Evolutionary conservation across 148 eudicot genomes (phyloP).

Genomic region (Chenopodium suecicum): DNA sequence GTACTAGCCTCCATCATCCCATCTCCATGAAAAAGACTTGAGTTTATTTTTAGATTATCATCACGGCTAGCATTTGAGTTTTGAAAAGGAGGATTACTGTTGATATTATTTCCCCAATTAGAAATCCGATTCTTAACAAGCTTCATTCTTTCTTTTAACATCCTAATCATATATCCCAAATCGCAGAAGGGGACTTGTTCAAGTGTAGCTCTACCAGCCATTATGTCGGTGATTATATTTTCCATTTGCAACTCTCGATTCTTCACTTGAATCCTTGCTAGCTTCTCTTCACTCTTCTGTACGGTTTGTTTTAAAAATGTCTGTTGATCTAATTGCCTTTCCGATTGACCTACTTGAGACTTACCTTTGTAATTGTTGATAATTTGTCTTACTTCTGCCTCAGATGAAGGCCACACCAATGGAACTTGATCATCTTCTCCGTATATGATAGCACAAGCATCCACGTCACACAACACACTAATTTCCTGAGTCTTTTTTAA

Average conservation of each 20-base stretch:
- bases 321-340: not conserved
- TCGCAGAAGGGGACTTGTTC: not conserved
- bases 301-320: not conserved
- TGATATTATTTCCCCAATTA: not conserved
- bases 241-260: constrained; percentile 16
- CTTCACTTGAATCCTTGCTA: not conserved
- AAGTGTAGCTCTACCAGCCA: not conserved
- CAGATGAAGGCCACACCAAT: not conserved
- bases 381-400: not conserved
- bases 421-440: not conserved
- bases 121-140: not conserved
- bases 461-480: not conserved
- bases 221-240: not conserved
- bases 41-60: not conserved
- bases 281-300: not conserved
- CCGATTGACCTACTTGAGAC: not conserved
- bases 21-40: no score
- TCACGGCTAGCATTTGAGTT: not conserved
- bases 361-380: not conserved
- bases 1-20: no score
- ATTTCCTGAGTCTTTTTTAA: no score
- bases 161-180: constrained; percentile 1
- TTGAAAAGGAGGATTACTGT: not conserved
- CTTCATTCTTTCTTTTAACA: not conserved
- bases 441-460: not conserved